Base-by-base conservation (phyloP, 2,329 filamentous ascomycete species). In the Colletotrichum eleusines region DNA sequence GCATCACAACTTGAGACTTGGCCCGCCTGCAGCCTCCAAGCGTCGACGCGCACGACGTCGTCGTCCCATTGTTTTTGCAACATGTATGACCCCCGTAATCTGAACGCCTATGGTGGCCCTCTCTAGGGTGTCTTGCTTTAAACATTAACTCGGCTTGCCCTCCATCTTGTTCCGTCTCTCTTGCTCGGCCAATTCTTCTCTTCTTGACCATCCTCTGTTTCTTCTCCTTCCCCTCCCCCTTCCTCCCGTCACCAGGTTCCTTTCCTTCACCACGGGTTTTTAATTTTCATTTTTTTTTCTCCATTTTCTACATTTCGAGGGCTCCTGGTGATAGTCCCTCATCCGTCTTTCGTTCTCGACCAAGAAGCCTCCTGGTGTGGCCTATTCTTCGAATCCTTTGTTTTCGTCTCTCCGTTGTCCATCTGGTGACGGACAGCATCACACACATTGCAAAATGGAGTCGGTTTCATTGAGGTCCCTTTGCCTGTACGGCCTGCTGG, bases 1-100 rank as follows among this genome's bases (percentile, higher is more conserved):
- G 51, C 68, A 68, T 71, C 68, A 68, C 68, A 68, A 63, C 68
- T 68, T 68, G 68, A 71, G 68, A 71, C 68, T 71, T 63, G 64
- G 44, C 58, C 46, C 68, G 50, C 68, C 64, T 63, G 58, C 63
- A 68, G 38, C 55, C 68, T 71, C 68, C 64, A 71, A 71, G 68
- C 68, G 62, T 59, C 58, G 44, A 38, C 68, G 53, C 68, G 53
- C 64, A 71, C 64, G 64, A 68, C 68, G 51, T 63, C 68, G 64
- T 71, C 68, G 68, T 71, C 64, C 68, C 68, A 69, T 71, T 71
- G 28, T 67, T 64, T 63, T n/a, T 68, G 68, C 68, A 59, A 71
- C 64, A 71, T 71, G 68, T 68, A 68, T 54, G 63, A 71, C 59
- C 68, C 64, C 68, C 68, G 68, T 65, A 38, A 38, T 31, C 48